Evolutionary conservation across 768 basidiomycete species (phyloP), one percentile per base, ranked within the genome.

Genomic region (Roridomyces roridus): DNA sequence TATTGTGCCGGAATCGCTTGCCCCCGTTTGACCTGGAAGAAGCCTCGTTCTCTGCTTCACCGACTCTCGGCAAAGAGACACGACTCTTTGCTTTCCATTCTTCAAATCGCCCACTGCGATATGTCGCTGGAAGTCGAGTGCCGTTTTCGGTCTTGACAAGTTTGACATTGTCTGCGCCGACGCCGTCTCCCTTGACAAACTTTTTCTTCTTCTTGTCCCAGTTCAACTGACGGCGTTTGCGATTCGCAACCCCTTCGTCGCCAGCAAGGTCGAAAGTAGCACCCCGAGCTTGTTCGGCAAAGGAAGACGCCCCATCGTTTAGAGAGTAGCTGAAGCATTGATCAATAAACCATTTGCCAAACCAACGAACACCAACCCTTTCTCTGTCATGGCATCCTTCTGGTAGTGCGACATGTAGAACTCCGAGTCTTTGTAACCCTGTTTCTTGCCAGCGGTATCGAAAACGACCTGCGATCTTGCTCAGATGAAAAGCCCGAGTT

Each of bases 151-250:
- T 94, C 64, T 85, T 86, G 65, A 99, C 89, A 62, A 98, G 80
- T 73, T 97, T 98, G 65, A 96, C 81, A 70, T 98, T 97, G 70
- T 98, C 94, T 8, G 94, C 85, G 18, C 94, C 96, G 40, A 75
- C 80, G 11, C 93, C 92, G 51, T 87, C 89, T 5, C 94, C 93
- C 64, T 91, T 85, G 37, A 96, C 79, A 62, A 97, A 97, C 67
- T 90, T 93, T 71, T 97, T 97, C 76, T 92, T 96, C 76, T 95
- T 96, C 67, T 92, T 92, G 74, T 98, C 95, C 97, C 97, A 99
- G 25, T 80, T 88, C 67, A 92, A 68, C 50, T 87, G 89, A 35
- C 83, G 82, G 53, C 81, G 85, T 46, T 84, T 82, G 29, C 84
- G 80, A 20, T 81, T 77, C 10, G 81, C 79, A 11, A 80, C 71